phyloP scores from a whole-genome alignment of 805 yeast genomes.

The Candida schatavii region DNA sequence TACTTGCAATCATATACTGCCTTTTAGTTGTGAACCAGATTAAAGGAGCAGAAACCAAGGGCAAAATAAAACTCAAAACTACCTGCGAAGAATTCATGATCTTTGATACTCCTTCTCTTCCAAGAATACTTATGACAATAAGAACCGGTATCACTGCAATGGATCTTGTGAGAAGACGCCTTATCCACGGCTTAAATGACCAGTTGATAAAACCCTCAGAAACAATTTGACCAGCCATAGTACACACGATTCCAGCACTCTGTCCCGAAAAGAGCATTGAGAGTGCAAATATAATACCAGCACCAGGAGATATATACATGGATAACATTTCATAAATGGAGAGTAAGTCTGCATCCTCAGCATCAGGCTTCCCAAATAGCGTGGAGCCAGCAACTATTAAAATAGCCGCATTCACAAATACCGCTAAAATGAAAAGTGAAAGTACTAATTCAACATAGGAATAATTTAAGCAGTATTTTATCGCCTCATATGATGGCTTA shows the following conservation, averaged over 20 bases:
- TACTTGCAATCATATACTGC: slow-evolving; percentile 36
- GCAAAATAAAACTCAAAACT: slow-evolving; percentile 41
- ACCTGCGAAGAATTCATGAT: slow-evolving; percentile 47
- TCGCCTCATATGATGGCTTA: slow-evolving; percentile 41
- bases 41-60: slow-evolving; percentile 44
- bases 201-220: slow-evolving; percentile 46
- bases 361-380: slow-evolving; percentile 41
- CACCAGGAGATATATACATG: slow-evolving; percentile 42
- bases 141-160: slow-evolving; percentile 43
- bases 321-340: slow-evolving; percentile 45
- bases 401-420: slow-evolving; percentile 44
- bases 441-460: slow-evolving; percentile 39
- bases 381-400: slow-evolving; percentile 45
- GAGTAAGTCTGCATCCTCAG: slow-evolving; percentile 43
- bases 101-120: slow-evolving; percentile 43
- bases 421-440: slow-evolving; percentile 41
- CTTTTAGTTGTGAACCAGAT: slow-evolving; percentile 42
- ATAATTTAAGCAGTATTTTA: slow-evolving; percentile 38
- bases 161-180: slow-evolving; percentile 39
- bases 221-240: slow-evolving; percentile 48
- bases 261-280: slow-evolving; percentile 47
- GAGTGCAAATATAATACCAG: slow-evolving; percentile 43
- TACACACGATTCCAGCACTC: slow-evolving; percentile 47
- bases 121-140: slow-evolving; percentile 33
- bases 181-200: slow-evolving; percentile 42